Conservation (phyloP, 1,284 basidiomycete genomes). For the Moesziomyces antarcticus region DNA sequence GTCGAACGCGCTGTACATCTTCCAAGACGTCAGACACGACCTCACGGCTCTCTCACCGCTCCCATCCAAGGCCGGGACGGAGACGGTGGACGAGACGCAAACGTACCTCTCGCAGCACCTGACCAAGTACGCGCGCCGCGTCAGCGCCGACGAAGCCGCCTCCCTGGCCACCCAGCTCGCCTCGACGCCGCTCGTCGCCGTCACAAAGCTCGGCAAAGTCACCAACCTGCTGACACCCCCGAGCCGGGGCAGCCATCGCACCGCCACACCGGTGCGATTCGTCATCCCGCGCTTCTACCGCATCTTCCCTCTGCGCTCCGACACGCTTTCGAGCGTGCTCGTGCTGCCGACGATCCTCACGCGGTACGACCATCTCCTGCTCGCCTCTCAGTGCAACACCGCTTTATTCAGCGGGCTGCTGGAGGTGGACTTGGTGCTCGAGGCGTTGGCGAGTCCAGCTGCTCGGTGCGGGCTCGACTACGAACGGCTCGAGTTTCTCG, state of each 20-base stretch:
- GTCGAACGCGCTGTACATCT: constrained; percentile 13
- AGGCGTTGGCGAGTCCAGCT: constrained; percentile 36
- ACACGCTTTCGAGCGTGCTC: constrained; percentile 6
- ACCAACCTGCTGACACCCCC: constrained; percentile 11
- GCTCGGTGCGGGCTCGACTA: constrained; percentile 32
- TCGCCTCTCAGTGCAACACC: constrained; percentile 25
- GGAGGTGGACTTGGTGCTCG: constrained; percentile 16
- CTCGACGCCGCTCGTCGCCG: constrained; percentile 10
- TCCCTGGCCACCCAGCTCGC: constrained; percentile 6
- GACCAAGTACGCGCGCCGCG: constrained; percentile 10
- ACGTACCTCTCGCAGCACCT: constrained; percentile 26
- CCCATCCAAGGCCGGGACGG: not conserved
- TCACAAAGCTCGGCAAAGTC: constrained; percentile 12
- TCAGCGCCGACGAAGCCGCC: not conserved
- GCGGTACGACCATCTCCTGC: constrained; percentile 41
- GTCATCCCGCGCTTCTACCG: constrained; percentile 26
- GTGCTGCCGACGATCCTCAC: constrained; percentile 50
- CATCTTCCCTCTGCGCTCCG: constrained; percentile 16
- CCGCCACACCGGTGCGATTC: not conserved
- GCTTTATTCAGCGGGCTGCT: constrained; percentile 18
- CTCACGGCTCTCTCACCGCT: constrained; percentile 10
- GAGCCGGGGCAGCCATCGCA: too few relatives aligned
- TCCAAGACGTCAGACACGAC: constrained; percentile 5
- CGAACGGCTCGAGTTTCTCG: constrained; percentile 52
- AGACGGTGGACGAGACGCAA: too few relatives aligned